Evolutionary conservation across 2,329 filamentous ascomycete species (phyloP), one percentile per base, ranked within the genome.

Genomic region (Xylariaceae sp.): DNA sequence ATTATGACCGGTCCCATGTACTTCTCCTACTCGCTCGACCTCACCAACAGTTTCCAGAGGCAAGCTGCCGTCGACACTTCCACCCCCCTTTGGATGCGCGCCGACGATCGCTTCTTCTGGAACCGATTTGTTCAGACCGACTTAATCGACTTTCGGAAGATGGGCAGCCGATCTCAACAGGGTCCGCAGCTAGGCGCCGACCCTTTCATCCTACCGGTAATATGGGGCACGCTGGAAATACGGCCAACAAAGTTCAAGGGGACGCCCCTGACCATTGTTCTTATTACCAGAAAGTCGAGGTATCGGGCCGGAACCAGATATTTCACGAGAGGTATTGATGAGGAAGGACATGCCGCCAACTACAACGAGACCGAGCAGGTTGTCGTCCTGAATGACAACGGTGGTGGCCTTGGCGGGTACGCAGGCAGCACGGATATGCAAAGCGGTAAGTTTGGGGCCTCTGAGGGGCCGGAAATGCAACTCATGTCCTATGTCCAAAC

Each of bases 31-130:
- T 93, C 92, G 7, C 85, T 96, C 73, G 94, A 99, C 75, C 83
- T 99, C 65, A 99, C 94, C 68, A 99, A 96, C 79, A 92, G 86
- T 72, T 96, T 97, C 78, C 94, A 99, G 77, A 87, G 94, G 64
- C 94, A 97, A 73, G 87, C 92, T 2, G 86, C 92, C 66, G 80
- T 85, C 65, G 86, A 96, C 72, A 77, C 79, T 58, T 82, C 83
- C 13, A 78, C 82, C 57, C 92, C 94, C 10, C 76, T 97, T 59
- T 99, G 94, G 94, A 88, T 89, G 79, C 82, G 92, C 67, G 88
- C 93, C 64, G 94, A 99, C 74, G 92, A 97, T 73, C 90, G 94
- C 65, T 99, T 99, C 80, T 99, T 97, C 80, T 99, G 93, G 91
- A 99, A 99, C 76, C 88, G 88, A 64, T 95, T 96, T 74, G 83